Evolutionary conservation across 106 monocot species (phyloP), one percentile per base, ranked within the genome.

Genomic region (Dioscorea zingiberensis): DNA sequence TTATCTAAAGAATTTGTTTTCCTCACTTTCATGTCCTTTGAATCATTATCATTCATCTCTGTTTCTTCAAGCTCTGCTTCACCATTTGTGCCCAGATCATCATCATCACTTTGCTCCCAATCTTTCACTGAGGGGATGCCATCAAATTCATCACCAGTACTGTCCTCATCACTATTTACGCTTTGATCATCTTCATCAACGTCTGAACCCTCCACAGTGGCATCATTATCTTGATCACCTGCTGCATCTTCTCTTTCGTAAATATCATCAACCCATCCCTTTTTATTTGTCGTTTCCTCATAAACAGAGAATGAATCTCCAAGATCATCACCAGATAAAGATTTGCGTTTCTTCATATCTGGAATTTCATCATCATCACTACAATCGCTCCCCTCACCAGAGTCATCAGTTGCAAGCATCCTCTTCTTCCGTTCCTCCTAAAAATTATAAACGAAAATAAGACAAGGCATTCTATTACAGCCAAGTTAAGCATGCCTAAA

Each of bases 81-180:
- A 54, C 15, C 70, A 76, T 75, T 75, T 49, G 67, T 17, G 59
- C 55, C 62, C 29, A 72, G 29, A 62, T 94, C 85, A 65, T 91
- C 85, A 71, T 87, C 83, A 46, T 87, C 92, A 72, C 97, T 97
- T 73, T 92, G 83, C 73, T 97, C 92, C 92, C 91, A 97, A 61
- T 88, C 84, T 66, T 81, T 77, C 30, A 59, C 25, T 3, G 71
- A 55, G 45, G 73, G 70, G 44, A 78, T 56, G 72, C 77, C 69
- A 25, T 23, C 70, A 56, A 23, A 65, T 5, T 79, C 78, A 64
- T 64, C 15, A 38, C 55, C 44, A 56, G 54, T 81, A 65, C 56
- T 68, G 24, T 23, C 76, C 60, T 55, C 66, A 49, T 58, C 69
- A 73, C 49, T 47, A 49, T 70, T 74, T 22, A 48, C 32, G 13